Evolutionary conservation across 2,329 filamentous ascomycete species (phyloP), one percentile per base, ranked within the genome.

Genomic region (Aspergillus pseudoterreus): DNA sequence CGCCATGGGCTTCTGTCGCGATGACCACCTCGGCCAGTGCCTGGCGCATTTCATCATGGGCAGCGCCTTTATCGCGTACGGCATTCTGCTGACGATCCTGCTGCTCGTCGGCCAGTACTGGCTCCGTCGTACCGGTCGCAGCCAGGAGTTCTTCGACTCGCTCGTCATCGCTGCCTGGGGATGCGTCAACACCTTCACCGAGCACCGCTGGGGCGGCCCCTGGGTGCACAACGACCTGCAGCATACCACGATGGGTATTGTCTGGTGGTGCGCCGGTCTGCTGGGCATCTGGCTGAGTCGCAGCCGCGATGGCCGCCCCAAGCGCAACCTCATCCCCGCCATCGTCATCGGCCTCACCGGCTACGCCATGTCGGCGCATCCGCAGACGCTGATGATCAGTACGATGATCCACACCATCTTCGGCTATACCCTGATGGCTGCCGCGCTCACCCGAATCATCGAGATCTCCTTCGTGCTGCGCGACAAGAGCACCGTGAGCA

Each of bases 11-110:
- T 97, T 96, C 77, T 99, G 94, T 71, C 88, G 90, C 59, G 90
- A 81, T 49, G 92, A 97, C 52, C 92, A 99, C 66, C 71, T 91
- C 1, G 92, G 92, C 30, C 94, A 99, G 71, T 99, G 94, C 72
- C 75, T 89, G 39, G 94, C 94, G 1, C 94, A 99, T 71, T 99
- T 97, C 72, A 99, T 97, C 71, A 99, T 99, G 94, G 94, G 94
- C 42, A 87, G 88, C 60, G 92, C 92, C 1, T 99, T 99, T 68
- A 92, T 99, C 61, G 94, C 82, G 27, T 99, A 99, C 65, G 94
- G 90, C 24, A 87, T 96, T 49, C 69, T 96, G 35, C 80, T 99
- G 58, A 92, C 89, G 2, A 86, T 97, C 17, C 75, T 96, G 17
- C 81, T 97, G 32, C 76, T 96, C 6, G 90, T 94, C 38, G 94